These are phyloP conservation scores for Puccinia triticina DNA, from an alignment of 1,284 basidiomycete genomes.

Conservation along the genomic window DNA sequence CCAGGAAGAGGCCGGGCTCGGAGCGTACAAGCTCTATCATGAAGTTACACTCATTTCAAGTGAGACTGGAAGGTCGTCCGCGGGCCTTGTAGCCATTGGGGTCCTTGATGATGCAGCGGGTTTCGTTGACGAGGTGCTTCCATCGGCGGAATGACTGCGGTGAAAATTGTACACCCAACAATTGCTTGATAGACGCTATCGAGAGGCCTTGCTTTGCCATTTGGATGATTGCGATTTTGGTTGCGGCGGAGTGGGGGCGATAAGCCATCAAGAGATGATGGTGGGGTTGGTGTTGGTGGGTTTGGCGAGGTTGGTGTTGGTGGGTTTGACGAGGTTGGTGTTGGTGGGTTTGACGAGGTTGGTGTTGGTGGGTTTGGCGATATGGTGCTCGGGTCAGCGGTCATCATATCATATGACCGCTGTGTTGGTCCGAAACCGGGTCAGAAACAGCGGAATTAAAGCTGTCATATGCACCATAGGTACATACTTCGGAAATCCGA, in stretches of 20 bases:
- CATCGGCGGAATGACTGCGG: background rate
- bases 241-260: background rate
- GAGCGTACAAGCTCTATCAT: background rate
- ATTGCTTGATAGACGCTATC: background rate
- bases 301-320: background rate
- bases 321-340: background rate
- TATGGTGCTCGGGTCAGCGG: background rate
- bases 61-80: background rate
- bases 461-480: background rate
- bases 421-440: background rate
- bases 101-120: background rate
- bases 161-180: background rate
- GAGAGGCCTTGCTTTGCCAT: background rate
- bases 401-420: background rate
- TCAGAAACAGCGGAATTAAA: background rate
- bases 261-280: background rate
- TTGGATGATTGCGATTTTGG: background rate
- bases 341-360: background rate
- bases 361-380: background rate
- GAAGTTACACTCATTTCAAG: background rate
- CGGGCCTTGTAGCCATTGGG: background rate
- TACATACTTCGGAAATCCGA: background rate
- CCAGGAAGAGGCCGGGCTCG: background rate
- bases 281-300: background rate
- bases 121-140: background rate